Base-by-base conservation (phyloP, 192 early-diverging fungal genomes). In the Coemansia guatemalensis region DNA sequence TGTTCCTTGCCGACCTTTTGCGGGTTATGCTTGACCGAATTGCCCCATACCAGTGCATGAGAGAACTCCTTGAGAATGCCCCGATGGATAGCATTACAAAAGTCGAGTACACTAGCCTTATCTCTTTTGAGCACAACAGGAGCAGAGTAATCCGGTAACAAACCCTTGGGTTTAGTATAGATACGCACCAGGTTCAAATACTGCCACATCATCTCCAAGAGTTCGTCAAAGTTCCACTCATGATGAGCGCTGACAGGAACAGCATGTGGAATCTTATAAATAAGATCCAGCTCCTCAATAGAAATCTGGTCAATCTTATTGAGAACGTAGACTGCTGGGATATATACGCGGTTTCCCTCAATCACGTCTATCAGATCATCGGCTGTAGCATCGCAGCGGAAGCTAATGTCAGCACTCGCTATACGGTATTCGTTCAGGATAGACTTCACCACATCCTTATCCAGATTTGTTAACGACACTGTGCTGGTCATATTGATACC, bases 281-380 rank as follows among this genome's bases (percentile, higher is more conserved):
- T 88, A 47, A 96, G 87, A 69, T 96, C 95, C 44, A 96, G 85
- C 75, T 99, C 94, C 78, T 97, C 90, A 60, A 96, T 94, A 27
- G 91, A 93, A 73, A 96, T 96, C 78, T 94, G 92, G 79, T 95
- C 92, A 70, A 99, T 97, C 84, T 99, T 99, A 90, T 99, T 99
- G 53, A 99, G 82, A 20, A 99, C 95, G 63, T 99, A 99, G 39
- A 97, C 81, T 58, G 86, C 86, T 11, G 97, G 97, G 50, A 99
- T 92, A 82, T 99, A 99, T n/a, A 96, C 88, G 24, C 96, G 77
- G 74, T 87, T 88, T 24, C 94, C 96, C 73, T 99, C 97, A 51
- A 99, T 89, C 8, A 99, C 89, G 83, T 99, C 97, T 79, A 99
- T 99, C 41, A 99, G 79, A 56, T 99, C 95, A 76, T 99, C 97